These are phyloP conservation scores for Staphylotrichum tortipilum DNA, from an alignment of 495 filamentous ascomycete species.

Conservation along the genomic window DNA sequence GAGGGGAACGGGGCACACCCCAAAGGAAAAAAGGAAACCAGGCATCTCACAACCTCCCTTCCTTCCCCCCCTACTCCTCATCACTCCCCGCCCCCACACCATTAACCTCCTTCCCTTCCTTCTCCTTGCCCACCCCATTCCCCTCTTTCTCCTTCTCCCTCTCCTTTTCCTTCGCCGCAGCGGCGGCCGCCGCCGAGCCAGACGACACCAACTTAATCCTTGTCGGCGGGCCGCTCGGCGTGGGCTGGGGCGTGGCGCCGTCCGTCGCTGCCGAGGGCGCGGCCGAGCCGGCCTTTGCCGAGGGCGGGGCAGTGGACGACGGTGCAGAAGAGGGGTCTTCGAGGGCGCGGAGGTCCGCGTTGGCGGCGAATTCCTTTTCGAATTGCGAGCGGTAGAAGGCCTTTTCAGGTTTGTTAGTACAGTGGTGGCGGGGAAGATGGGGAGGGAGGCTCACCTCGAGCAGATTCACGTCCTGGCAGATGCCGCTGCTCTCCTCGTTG, in stretches of 20 bases:
- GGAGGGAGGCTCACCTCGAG: slow-evolving; percentile 65
- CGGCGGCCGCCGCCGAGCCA: not conserved
- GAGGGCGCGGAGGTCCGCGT: slow-evolving; percentile 66
- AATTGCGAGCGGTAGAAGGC: slow-evolving; percentile 59
- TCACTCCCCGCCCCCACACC: slow-evolving; percentile 37
- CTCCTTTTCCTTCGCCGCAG: not conserved
- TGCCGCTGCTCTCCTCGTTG: slow-evolving; percentile 86
- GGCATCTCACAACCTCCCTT: too few species aligned
- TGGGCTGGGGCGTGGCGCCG: slow-evolving; percentile 57
- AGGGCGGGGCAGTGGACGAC: slow-evolving; percentile 19
- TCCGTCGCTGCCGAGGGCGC: slow-evolving; percentile 52
- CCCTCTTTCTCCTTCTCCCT: not conserved
- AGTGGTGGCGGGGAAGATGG: slow-evolving; percentile 12
- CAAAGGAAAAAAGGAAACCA: too few species aligned
- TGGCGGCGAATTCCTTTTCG: slow-evolving; percentile 56
- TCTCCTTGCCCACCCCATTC: too few species aligned
- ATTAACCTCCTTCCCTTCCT: too few species aligned
- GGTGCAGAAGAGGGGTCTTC: slow-evolving; percentile 36
- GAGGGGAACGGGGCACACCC: too few species aligned
- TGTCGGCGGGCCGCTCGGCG: slow-evolving; percentile 28
- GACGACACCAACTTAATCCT: slow-evolving; percentile 49
- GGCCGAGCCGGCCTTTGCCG: slow-evolving; percentile 53
- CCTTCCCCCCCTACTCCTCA: too few species aligned
- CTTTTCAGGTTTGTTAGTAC: slow-evolving; percentile 32
- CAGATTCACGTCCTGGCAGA: slow-evolving; percentile 84